Evolutionary conservation across 768 basidiomycete genomes (phyloP).

Genomic region (Ramaria sp.): DNA sequence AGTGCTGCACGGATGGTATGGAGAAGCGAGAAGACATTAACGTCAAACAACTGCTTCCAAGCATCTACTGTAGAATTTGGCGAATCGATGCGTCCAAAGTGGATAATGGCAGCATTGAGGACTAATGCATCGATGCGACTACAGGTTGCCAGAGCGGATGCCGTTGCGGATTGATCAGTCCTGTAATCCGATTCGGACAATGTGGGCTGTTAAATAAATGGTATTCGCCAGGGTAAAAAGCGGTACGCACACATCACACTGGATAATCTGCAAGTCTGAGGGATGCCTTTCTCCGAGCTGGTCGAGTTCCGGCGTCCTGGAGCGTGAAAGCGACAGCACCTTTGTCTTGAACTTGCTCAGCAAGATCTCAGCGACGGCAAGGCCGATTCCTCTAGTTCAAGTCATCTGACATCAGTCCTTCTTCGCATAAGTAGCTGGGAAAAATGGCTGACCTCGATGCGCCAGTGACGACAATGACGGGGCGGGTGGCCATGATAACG

Average conservation of each 20-base stretch:
- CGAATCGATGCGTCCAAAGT: conserved; percentile 48
- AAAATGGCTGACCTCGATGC: conserved; percentile 52
- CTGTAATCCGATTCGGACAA: conserved; percentile 25
- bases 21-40: conserved; percentile 83
- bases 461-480: conserved; percentile 73
- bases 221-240: neutral
- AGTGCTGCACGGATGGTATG: conserved; percentile 55
- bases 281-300: conserved; percentile 33
- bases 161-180: conserved; percentile 43
- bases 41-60: conserved; percentile 70
- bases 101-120: conserved; percentile 75
- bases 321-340: conserved; percentile 71
- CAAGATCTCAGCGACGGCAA: conserved; percentile 63
- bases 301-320: conserved; percentile 52
- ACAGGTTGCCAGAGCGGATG: conserved; percentile 37
- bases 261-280: conserved; percentile 37
- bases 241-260: conserved; percentile 67
- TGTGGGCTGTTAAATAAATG: conserved; percentile 1
- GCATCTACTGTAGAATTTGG: conserved; percentile 36
- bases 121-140: conserved; percentile 64
- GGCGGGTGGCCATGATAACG: conserved; percentile 18
- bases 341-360: conserved; percentile 49
- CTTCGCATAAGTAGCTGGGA: neutral
- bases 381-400: conserved; percentile 51
- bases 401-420: conserved; percentile 4